Base-by-base conservation (phyloP, 2,329 filamentous ascomycete genomes). In the Zasmidium cellare region DNA sequence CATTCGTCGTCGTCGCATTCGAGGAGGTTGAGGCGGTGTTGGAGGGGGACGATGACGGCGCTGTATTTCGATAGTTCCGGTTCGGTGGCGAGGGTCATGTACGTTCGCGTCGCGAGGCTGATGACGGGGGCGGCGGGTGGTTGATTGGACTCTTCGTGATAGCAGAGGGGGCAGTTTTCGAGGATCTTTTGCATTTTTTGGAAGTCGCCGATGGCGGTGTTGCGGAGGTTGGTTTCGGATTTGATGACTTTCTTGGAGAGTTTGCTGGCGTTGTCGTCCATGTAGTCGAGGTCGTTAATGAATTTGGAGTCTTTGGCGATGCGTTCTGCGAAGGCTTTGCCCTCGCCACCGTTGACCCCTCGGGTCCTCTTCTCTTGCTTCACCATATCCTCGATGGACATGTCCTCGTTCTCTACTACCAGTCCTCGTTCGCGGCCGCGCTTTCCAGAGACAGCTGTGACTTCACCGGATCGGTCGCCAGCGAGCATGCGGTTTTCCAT, bases 1-100 rank as follows among this genome's bases (percentile, higher is more conserved):
- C 96, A 99, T 73, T 99, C 94, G 71, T 99, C 94, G 70, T 99
- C 93, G 74, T 97, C 93, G 74, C 94, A 99, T 74, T 97, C 93
- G n/a, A 99, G 80, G 0, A 99, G 84, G 72, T 97, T 99, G 22
- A 82, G 86, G 53, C 88, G 87, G 72, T 99, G 94, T 66, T 92
- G 85, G 20, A 94, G 86, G 5, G 94, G 94, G 2, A 92, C 91
- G 61, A 99, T 94, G 57, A 94, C 87, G 6, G 92, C 90, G 50
- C 92, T 89, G 47, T 91, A 91, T 51, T 90, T 83, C 65, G 85
- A 89, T 46, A 99, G 79, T 71, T 97, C 93, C 0, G 94, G 96
- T 66, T 93, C 88, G 0, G 94, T 96, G 9, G 92, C 87, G 1
- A 99, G 82, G 0, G 94, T 97, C 47, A 99, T 80, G 73, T 89